Evolutionary conservation across 2,329 filamentous ascomycete genomes (phyloP).

Genomic region (Microsporum ferrugineum): DNA sequence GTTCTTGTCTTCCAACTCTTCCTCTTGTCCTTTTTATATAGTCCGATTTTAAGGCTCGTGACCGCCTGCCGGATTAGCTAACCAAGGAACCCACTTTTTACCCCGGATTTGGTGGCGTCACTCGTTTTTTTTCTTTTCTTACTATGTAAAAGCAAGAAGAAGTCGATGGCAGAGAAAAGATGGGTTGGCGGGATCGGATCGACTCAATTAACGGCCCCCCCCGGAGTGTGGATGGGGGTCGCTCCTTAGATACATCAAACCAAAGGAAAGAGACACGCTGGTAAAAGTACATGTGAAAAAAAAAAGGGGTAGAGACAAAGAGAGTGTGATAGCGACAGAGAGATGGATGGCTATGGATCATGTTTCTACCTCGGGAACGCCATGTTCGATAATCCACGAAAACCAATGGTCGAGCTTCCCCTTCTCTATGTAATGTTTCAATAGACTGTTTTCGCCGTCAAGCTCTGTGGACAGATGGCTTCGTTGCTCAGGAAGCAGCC

Average conservation of each 20-base stretch:
- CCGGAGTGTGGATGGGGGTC: background rate
- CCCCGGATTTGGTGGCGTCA: background rate
- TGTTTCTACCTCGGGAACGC: conserved; percentile 5
- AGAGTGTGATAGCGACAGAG: background rate
- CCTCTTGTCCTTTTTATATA: background rate
- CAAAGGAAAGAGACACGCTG: background rate
- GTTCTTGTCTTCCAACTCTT: background rate
- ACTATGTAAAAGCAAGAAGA: background rate
- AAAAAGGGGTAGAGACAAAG: background rate
- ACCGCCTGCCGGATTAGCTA: conserved; percentile 1
- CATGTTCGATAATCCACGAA: conserved; percentile 25
- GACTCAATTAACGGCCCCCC: background rate
- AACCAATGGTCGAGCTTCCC: conserved; percentile 62
- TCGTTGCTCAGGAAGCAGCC: conserved; percentile 41
- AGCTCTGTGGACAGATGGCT: conserved; percentile 61
- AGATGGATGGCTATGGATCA: background rate
- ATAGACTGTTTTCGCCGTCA: conserved; percentile 55
- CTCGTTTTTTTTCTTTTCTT: background rate
- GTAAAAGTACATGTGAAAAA: background rate
- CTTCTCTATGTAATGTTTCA: conserved; percentile 55
- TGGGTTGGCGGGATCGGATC: background rate
- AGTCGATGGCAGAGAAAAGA: background rate
- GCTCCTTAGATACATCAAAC: background rate
- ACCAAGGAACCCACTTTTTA: background rate
- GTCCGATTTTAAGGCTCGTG: background rate